These are phyloP conservation scores for Suillus bovinus DNA, from an alignment of 768 basidiomycete genomes.

Conservation along the genomic window DNA sequence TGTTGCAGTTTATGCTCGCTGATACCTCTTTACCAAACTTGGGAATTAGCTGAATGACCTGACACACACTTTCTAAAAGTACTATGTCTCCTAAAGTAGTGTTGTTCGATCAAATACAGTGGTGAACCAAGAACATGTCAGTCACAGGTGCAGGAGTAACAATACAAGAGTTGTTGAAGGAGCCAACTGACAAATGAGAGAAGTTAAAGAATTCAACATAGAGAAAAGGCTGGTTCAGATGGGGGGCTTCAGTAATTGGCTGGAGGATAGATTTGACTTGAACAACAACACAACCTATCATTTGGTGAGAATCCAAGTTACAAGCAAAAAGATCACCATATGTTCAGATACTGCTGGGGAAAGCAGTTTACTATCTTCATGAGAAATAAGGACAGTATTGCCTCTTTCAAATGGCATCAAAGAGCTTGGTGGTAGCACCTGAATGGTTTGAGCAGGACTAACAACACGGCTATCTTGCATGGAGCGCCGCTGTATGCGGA, in stretches of 20 bases:
- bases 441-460: conserved; percentile 1
- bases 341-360: not conserved
- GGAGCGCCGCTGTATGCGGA: not conserved
- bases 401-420: not conserved
- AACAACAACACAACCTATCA: not conserved
- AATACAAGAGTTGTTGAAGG: not conserved
- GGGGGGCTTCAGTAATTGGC: not conserved
- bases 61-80: not conserved
- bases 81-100: conserved; percentile 3
- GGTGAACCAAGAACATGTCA: conserved; percentile 5
- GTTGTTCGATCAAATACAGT: not conserved
- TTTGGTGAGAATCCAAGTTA: not conserved
- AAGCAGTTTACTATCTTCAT: not conserved
- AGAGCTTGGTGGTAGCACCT: conserved; percentile 2
- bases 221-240: conserved; percentile 1
- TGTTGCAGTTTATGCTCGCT: not conserved
- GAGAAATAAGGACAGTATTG: conserved; percentile 8
- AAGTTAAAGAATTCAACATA: conserved; percentile 7
- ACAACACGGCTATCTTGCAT: not conserved
- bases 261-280: conserved; percentile 5
- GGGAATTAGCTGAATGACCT: conserved; percentile 8
- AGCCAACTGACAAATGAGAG: not conserved
- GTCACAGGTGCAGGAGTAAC: not conserved
- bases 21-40: not conserved
- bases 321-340: not conserved